Conservation (phyloP, 2,329 filamentous ascomycete genomes). For the Cucurbitaria berberidis region DNA sequence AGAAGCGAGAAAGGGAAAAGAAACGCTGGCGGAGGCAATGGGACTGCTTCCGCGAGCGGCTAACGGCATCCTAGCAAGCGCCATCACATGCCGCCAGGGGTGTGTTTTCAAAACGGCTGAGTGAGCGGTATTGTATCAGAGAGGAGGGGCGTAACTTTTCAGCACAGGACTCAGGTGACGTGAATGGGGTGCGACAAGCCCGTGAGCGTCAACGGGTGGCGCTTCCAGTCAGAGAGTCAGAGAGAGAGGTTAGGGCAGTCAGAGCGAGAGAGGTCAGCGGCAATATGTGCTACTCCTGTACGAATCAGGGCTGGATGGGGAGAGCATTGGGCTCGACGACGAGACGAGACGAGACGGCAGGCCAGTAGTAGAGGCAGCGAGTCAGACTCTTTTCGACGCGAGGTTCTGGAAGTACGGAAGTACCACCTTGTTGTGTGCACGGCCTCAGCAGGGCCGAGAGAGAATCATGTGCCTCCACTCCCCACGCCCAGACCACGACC, state of each 20-base stretch:
- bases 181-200: conserved; percentile 14
- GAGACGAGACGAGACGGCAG: too few species aligned
- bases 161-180: conserved; percentile 26
- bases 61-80: background rate
- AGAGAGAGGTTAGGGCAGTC: too few species aligned
- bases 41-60: conserved; percentile 17
- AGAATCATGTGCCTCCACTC: conserved; percentile 39
- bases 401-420: conserved; percentile 44
- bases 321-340: conserved; percentile 3
- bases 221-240: background rate
- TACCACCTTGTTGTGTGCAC: conserved; percentile 29
- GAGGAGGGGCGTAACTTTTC: conserved; percentile 14
- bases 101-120: conserved; percentile 31
- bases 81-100: conserved; percentile 24
- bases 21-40: conserved; percentile 21
- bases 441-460: conserved; percentile 19
- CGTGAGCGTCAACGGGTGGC: conserved; percentile 6
- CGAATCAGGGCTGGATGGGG: too few species aligned
- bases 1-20: conserved; percentile 24
- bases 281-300: too few species aligned
- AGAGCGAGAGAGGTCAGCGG: background rate
- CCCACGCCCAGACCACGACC: conserved; percentile 38
- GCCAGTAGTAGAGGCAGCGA: conserved; percentile 24
- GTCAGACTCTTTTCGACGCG: conserved; percentile 37
- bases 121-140: conserved; percentile 31